Evolutionary conservation across 2,329 filamentous ascomycete genomes (phyloP).

Genomic region (Hymenoscyphus scutula): DNA sequence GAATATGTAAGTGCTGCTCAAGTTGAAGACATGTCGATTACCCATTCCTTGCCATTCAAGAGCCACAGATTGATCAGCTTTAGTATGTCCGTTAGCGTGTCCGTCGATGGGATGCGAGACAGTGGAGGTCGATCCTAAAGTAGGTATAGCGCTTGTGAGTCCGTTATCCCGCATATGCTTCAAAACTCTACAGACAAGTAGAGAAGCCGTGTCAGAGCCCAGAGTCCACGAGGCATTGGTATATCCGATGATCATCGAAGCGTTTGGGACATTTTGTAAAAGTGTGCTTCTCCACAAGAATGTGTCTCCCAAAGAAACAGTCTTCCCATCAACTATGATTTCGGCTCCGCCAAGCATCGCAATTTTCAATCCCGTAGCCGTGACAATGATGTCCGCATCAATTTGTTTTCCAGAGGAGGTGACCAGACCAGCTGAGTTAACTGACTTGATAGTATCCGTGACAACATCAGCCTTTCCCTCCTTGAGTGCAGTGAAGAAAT

Average conservation of each 20-base stretch:
- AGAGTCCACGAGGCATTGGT: slow-evolving; percentile 66
- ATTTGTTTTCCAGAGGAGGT: slow-evolving; percentile 38
- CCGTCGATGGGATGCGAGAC: not conserved
- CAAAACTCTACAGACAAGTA: slow-evolving; percentile 30
- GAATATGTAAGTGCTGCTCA: slow-evolving; percentile 21
- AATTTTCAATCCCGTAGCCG: slow-evolving; percentile 65
- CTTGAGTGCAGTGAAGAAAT: slow-evolving; percentile 53
- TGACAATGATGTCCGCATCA: slow-evolving; percentile 65
- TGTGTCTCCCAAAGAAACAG: slow-evolving; percentile 47
- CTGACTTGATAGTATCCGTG: slow-evolving; percentile 51
- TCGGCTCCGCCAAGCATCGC: slow-evolving; percentile 53
- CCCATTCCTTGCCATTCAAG: slow-evolving; percentile 10
- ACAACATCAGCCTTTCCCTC: slow-evolving; percentile 46
- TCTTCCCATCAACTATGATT: slow-evolving; percentile 53
- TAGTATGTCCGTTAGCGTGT: too few relatives aligned
- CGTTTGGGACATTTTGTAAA: slow-evolving; percentile 66
- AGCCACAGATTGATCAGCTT: not conserved
- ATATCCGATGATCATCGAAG: slow-evolving; percentile 61
- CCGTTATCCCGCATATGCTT: slow-evolving; percentile 31
- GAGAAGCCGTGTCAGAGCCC: slow-evolving; percentile 49
- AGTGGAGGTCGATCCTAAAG: not conserved
- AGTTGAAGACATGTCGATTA: slow-evolving; percentile 12
- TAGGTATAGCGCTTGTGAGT: slow-evolving; percentile 21
- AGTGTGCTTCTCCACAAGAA: slow-evolving; percentile 64
- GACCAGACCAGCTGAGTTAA: slow-evolving; percentile 48